Evolutionary conservation across 768 basidiomycete species (phyloP), one percentile per base, ranked within the genome.

Genomic region (Tricholoma bakamatsutake): DNA sequence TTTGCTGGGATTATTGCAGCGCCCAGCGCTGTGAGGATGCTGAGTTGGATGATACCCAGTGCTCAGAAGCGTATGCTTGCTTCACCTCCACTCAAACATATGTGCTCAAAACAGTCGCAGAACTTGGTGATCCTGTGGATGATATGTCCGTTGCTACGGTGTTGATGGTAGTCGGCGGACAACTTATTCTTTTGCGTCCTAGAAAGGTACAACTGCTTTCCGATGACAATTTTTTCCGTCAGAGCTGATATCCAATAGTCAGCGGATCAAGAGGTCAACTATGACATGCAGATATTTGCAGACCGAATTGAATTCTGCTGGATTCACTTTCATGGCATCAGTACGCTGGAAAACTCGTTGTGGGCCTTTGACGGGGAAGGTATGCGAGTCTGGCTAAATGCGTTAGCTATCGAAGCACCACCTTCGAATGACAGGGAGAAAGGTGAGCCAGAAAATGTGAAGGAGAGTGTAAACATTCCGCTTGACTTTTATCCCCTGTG

Each of bases 271-370:
- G 94, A 98, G 73, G 91, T 96, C 67, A 91, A 87, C 62, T 99
- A 99, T 65, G 96, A 98, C 70, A 87, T 98, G 79, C 96, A 98
- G 67, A 89, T 98, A 31, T 87, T 99, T 43, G 93, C 96, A 0
- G 93, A 97, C 58, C 83, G 87, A n/a, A 91, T 98, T 60, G 96
- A 99, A 66, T 94, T 97, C 66, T 99, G 95, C 70, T 99, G 96
- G 96, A 97, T 95, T 53, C 96, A 98, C 75, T 76, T 99, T 42
- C 84, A 89, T 37, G 96, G 96, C 1, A 93, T 99, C 39, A 90
- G 88, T 5, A 84, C 91, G 2, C 73, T 99, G 47, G 96, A 98
- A 67, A 99, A 99, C 71, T 98, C 95, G 5, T 75, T 99, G 18
- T 99, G 96, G 96, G 96, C 87, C 1, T 99, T 92, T 68, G 96